Evolutionary conservation across 805 yeast genomes (phyloP), one percentile per base, ranked within the genome.

Genomic region (Sugiyamaella mastotermitis): DNA sequence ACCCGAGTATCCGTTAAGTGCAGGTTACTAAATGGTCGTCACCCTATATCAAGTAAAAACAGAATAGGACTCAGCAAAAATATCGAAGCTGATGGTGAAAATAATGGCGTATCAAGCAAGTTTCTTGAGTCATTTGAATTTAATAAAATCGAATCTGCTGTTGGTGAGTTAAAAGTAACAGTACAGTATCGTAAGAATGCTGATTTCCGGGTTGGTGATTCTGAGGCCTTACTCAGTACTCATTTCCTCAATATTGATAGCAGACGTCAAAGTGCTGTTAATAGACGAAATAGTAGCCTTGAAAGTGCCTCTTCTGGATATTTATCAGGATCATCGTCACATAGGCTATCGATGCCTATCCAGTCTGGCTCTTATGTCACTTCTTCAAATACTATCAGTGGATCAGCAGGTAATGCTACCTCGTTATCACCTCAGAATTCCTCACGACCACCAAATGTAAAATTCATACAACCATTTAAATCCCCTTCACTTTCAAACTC

Each of bases 21-120:
- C 34, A 69, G 85, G 8, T 49, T 64, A 10, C 53, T 83, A 22
- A 88, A 87, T 56, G 96, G 95, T 0, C 72, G 80, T 11, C 74
- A 76, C 47, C 81, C 92, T 1, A 83, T 88, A 20, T 68, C 78
- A 8, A 80, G 94, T 1, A 80, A 78, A 55, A 95, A 95, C 2
- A 65, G 97, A 45, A 73, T 87, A 17, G 97, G 97, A 0, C 67
- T 90, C 38, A 79, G 90, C 45, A 81, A 82, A 55, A 64, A 80
- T 3, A 70, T 46, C 13, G 18, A 13, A 5, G 35, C 19, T 20
- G 26, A 22, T 20, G 32, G 18, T 5, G 40, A 40, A 8, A 53
- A 61, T 11, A 14, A 30, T 6, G 19, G 16, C 15, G n/a, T n/a
- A n/a, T n/a, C n/a, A n/a, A n/a, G n/a, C n/a, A 21, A 5, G 3